Percentiles rank a stretch among this genome's conserved stretches.
phyloP scores from a whole-genome alignment of 169 alveolate species.

The Cystoisospora suis region DNA sequence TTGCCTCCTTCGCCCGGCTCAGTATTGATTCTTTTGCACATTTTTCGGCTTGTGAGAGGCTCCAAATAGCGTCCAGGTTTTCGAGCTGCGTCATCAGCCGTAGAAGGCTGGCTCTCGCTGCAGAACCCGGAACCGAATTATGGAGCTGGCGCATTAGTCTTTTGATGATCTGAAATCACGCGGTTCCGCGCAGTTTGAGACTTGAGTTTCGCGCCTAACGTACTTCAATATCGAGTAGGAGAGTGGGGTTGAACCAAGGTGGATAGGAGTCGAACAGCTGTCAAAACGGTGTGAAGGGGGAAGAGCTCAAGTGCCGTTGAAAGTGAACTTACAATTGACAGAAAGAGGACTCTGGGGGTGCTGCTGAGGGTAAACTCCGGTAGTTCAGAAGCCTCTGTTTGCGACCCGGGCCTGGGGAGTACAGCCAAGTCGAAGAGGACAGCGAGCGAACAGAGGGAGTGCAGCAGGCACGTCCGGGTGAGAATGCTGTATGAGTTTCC shows the following conservation, averaged over 20 bases:
- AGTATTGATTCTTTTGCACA: neutral
- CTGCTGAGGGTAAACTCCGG: too few relatives aligned
- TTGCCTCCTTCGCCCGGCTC: conserved; percentile 33
- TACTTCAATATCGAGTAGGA: conserved; percentile 20
- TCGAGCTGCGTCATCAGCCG: neutral
- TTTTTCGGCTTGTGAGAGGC: neutral
- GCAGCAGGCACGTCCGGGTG: conserved; percentile 31
- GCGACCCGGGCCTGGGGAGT: neutral
- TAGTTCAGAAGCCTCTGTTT: neutral
- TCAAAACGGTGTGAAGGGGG: neutral
- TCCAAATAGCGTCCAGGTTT: neutral
- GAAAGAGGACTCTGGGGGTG: neutral
- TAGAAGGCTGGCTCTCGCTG: conserved; percentile 31
- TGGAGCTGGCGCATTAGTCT: neutral
- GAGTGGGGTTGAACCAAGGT: neutral
- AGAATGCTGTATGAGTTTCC: neutral
- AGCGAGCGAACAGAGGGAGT: conserved; percentile 1
- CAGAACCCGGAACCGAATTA: neutral
- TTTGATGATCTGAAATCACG: neutral
- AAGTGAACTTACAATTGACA: neutral
- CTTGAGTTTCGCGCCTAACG: neutral
- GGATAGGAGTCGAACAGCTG: conserved; percentile 25
- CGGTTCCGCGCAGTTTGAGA: neutral
- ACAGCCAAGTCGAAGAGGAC: conserved; percentile 3
- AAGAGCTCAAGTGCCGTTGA: neutral